These are phyloP conservation scores for Tulasnella sp. DNA, from an alignment of 768 basidiomycete genomes.

Conservation along the genomic window DNA sequence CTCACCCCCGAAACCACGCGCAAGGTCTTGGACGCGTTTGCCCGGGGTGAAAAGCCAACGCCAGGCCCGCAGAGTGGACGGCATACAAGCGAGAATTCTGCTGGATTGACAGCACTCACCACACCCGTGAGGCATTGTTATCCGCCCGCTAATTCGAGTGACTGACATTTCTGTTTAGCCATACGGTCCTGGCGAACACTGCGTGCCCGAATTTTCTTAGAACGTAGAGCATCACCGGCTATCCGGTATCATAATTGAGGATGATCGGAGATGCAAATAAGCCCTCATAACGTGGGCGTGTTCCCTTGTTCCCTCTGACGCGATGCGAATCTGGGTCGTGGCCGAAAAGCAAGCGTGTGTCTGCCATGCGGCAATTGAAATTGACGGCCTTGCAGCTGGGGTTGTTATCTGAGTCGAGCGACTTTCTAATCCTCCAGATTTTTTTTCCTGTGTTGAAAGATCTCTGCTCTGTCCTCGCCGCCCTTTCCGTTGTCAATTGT, in stretches of 20 bases:
- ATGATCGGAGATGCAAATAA: neutral
- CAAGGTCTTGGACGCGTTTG: conserved; percentile 66
- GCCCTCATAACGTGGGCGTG: neutral
- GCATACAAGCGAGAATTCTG: conserved; percentile 84
- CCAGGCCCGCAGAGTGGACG: conserved; percentile 88
- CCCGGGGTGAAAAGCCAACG: conserved; percentile 74
- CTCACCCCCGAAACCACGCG: conserved; percentile 64
- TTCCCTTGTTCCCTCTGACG: too few species aligned
- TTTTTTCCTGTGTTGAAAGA: too few species aligned
- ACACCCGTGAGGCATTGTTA: conserved; percentile 42
- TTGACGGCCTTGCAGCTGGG: neutral
- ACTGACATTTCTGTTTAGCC: conserved; percentile 41
- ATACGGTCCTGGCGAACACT: conserved; percentile 86
- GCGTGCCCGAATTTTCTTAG: conserved; percentile 71
- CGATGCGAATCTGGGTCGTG: neutral
- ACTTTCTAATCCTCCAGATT: too few species aligned
- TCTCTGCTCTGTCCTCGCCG: too few species aligned
- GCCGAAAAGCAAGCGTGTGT: neutral
- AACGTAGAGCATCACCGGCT: neutral
- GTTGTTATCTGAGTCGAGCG: too few species aligned
- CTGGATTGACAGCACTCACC: conserved; percentile 69
- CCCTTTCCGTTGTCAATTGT: too few species aligned
- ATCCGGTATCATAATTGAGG: neutral
- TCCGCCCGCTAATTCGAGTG: neutral
- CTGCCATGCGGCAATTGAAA: neutral